Evolutionary conservation across 495 filamentous ascomycete species (phyloP).

Genomic region (Talaromyces trachyspermus): DNA sequence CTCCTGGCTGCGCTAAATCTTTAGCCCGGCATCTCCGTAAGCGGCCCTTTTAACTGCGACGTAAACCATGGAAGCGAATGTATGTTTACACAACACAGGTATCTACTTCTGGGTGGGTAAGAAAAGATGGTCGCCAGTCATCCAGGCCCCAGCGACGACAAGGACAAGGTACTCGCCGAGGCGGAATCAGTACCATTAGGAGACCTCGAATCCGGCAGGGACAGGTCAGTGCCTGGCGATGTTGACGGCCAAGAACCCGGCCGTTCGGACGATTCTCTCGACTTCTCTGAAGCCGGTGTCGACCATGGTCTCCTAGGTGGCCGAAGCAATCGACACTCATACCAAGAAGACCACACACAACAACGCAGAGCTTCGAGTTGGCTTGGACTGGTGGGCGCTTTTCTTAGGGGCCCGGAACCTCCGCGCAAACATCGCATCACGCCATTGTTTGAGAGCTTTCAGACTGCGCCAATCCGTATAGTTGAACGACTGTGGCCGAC

Average conservation of each 20-base stretch:
- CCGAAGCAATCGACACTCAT: not conserved
- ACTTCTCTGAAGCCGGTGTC: conserved; percentile 3
- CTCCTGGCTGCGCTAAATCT: no score
- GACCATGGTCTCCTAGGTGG: conserved; percentile 4
- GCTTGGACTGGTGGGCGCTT: not conserved
- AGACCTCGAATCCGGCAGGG: conserved; percentile 7
- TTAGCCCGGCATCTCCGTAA: no score
- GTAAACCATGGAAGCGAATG: no score
- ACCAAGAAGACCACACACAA: not conserved
- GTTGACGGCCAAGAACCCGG: conserved; percentile 1
- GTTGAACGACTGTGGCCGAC: conserved; percentile 52
- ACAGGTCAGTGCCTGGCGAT: not conserved
- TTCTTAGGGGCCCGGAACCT: conserved; percentile 47
- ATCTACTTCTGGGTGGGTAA: no score
- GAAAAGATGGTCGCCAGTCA: not conserved
- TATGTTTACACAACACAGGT: no score
- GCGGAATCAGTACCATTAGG: not conserved
- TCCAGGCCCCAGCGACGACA: not conserved
- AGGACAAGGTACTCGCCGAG: not conserved
- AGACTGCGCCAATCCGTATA: conserved; percentile 53
- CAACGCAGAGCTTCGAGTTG: not conserved
- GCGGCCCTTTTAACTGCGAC: no score
- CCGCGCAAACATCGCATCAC: conserved; percentile 54
- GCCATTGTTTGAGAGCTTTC: conserved; percentile 53
- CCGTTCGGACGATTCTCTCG: conserved; percentile 3